A percentile compares a stretch with the other conserved stretches of the same genome.
phyloP scores from a whole-genome alignment of 441 rosid species.

The Dalechampia spathulata region DNA sequence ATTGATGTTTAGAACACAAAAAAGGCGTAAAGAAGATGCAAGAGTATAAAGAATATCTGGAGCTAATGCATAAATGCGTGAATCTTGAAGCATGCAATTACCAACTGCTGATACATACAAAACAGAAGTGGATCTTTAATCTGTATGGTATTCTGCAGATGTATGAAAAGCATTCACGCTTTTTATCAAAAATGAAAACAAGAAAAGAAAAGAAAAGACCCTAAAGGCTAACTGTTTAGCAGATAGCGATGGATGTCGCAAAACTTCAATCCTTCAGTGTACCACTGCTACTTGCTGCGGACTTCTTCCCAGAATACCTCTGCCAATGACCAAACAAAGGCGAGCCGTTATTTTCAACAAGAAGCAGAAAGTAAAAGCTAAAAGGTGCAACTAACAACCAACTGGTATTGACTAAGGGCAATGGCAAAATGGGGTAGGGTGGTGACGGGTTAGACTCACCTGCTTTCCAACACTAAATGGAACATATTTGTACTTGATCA shows the following conservation, averaged over 20 bases:
- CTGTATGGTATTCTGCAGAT: background rate
- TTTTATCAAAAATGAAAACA: slow-evolving; percentile 13
- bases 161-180: slow-evolving; percentile 1
- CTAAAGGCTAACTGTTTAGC: slow-evolving; percentile 4
- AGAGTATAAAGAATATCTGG: background rate
- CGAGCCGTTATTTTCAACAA: too few relatives aligned
- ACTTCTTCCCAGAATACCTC: slow-evolving; percentile 9
- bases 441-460: too few relatives aligned
- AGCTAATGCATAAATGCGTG: slow-evolving; percentile 1
- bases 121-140: slow-evolving; percentile 9
- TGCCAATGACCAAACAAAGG: too few relatives aligned
- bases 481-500: slow-evolving; percentile 54
- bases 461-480: slow-evolving; percentile 12
- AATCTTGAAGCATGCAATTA: background rate
- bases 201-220: too few relatives aligned
- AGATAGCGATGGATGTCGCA: slow-evolving; percentile 9
- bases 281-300: slow-evolving; percentile 10
- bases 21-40: too few relatives aligned
- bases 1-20: too few relatives aligned
- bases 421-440: too few relatives aligned
- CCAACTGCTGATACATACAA: slow-evolving; percentile 1
- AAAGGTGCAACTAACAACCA: too few relatives aligned
- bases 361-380: background rate
- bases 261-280: slow-evolving; percentile 24
- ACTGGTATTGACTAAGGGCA: too few relatives aligned